Conservation (phyloP, 2,329 filamentous ascomycete species). For the Phialemoniopsis sp. region DNA sequence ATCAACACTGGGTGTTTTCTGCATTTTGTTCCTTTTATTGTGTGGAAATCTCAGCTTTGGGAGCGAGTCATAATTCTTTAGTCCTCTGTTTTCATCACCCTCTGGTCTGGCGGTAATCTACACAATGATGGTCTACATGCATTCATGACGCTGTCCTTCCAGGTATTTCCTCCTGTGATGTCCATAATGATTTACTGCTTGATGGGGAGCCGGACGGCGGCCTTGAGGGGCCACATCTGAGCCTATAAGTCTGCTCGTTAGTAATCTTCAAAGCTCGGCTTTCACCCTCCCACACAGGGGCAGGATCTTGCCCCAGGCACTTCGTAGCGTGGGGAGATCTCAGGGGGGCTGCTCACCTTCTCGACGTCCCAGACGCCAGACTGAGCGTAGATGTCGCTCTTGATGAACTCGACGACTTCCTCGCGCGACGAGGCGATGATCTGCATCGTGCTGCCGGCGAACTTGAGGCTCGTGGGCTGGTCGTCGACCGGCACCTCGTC, state of each 20-base stretch:
- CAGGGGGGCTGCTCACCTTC: too few species aligned
- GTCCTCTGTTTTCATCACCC: too few species aligned
- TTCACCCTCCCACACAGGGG: too few species aligned
- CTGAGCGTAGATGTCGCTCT: constrained; percentile 68
- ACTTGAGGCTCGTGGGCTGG: constrained; percentile 54
- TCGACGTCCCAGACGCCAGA: constrained; percentile 78
- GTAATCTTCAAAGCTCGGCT: too few species aligned
- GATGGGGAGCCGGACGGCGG: constrained; percentile 18
- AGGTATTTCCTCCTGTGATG: not conserved
- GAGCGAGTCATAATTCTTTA: too few species aligned
- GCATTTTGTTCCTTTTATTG: too few species aligned
- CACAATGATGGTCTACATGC: too few species aligned
- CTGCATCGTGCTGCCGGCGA: constrained; percentile 71
- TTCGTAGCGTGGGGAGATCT: too few species aligned
- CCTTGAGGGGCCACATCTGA: constrained; percentile 26
- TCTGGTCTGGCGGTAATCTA: too few species aligned
- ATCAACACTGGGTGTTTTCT: too few species aligned
- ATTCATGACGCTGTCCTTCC: not conserved
- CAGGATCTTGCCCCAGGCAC: too few species aligned
- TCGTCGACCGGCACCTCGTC: constrained; percentile 62
- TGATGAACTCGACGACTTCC: constrained; percentile 62
- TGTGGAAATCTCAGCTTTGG: too few species aligned
- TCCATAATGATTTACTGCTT: constrained; percentile 4
- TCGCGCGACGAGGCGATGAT: constrained; percentile 63
- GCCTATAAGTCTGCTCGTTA: constrained; percentile 7